These are phyloP conservation scores for Sporothrix luriei DNA, from an alignment of 2,329 filamentous ascomycete genomes.

Conservation along the genomic window DNA sequence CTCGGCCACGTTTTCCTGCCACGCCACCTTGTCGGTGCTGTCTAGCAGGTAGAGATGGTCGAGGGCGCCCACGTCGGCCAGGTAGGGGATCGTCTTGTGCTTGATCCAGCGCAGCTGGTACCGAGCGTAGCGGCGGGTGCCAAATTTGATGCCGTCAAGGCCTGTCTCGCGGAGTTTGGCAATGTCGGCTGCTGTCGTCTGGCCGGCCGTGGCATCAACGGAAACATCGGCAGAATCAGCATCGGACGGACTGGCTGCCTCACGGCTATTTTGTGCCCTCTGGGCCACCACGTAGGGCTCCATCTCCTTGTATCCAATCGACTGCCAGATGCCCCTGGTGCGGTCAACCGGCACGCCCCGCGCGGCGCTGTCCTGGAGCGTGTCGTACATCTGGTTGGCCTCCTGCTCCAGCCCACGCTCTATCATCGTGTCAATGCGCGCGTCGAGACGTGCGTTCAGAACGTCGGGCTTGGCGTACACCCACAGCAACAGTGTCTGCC, in stretches of 20 bases:
- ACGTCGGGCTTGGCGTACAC: constrained; percentile 72
- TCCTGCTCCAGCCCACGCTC: constrained; percentile 56
- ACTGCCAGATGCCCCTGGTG: constrained; percentile 88
- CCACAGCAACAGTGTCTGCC: constrained; percentile 78
- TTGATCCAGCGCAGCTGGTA: constrained; percentile 86
- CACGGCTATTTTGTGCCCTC: not conserved
- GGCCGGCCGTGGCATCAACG: too few species aligned
- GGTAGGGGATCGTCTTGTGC: constrained; percentile 72
- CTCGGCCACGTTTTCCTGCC: constrained; percentile 63
- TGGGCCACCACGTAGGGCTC: constrained; percentile 62
- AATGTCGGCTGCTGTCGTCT: constrained; percentile 46
- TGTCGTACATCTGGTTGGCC: constrained; percentile 50
- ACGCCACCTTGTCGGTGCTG: constrained; percentile 68
- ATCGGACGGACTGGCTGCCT: not conserved
- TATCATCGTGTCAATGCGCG: constrained; percentile 83
- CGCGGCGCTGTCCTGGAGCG: constrained; percentile 43
- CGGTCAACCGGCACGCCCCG: constrained; percentile 64
- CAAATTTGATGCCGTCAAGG: constrained; percentile 75
- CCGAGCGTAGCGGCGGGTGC: constrained; percentile 84
- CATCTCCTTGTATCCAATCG: constrained; percentile 94
- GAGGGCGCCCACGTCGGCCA: constrained; percentile 58
- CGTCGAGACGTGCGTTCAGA: constrained; percentile 71
- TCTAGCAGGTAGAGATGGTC: constrained; percentile 76
- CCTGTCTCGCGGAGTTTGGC: constrained; percentile 59
- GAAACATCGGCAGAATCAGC: not conserved